phyloP scores from a whole-genome alignment of 176 grass and related monocot species.

The Zea mays region DNA sequence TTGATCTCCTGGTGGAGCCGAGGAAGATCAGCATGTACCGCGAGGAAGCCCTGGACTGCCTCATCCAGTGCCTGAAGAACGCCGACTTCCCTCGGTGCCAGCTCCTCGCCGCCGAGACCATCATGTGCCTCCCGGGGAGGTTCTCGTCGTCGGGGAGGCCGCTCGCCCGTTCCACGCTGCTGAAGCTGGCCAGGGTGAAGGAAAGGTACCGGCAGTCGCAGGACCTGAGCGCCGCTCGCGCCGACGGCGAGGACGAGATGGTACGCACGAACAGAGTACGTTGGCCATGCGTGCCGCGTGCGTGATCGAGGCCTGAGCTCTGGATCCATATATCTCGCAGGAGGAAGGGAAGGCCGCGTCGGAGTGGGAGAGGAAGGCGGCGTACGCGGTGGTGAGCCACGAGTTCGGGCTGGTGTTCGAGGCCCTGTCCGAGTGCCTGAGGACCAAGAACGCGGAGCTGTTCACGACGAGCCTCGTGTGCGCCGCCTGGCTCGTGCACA shows the following conservation, averaged over 20 bases:
- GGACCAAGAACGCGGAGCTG: conserved; percentile 50
- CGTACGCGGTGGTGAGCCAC: conserved; percentile 64
- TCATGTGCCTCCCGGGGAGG: conserved; percentile 57
- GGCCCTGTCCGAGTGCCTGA: conserved; percentile 58
- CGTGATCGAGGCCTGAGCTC: neutral
- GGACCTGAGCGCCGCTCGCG: conserved; percentile 27
- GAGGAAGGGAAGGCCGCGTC: conserved; percentile 54
- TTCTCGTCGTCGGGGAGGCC: conserved; percentile 68
- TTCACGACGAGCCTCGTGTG: conserved; percentile 65
- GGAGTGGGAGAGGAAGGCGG: conserved; percentile 66
- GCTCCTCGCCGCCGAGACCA: conserved; percentile 62
- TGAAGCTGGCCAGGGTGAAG: conserved; percentile 62
- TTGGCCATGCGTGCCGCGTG: neutral
- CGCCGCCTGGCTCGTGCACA: conserved; percentile 59
- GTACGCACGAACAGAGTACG: neutral
- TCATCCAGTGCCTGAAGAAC: conserved; percentile 57
- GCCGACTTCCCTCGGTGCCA: conserved; percentile 52
- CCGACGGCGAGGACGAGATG: conserved; percentile 43
- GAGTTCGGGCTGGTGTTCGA: conserved; percentile 76
- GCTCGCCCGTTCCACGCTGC: conserved; percentile 51
- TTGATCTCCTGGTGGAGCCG: conserved; percentile 69
- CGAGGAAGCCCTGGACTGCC: conserved; percentile 62
- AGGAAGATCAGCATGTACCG: conserved; percentile 75
- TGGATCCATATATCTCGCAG: conserved; percentile 1
- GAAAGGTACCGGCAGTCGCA: conserved; percentile 52